Conservation (phyloP, 805 yeast genomes). For the Blastobotrys terrestris region DNA sequence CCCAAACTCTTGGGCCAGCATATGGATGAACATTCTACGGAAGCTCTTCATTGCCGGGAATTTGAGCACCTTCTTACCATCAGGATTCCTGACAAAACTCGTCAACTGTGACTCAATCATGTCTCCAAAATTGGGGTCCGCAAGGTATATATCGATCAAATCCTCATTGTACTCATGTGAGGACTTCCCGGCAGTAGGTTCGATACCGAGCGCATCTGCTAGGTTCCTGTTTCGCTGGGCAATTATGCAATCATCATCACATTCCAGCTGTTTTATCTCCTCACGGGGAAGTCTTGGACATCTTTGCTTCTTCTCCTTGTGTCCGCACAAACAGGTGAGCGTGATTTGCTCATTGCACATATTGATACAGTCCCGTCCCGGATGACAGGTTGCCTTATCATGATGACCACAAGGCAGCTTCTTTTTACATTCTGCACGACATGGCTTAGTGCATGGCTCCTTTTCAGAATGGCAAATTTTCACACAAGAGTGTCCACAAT, state of each 20-base stretch:
- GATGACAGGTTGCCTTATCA: slow-evolving; percentile 63
- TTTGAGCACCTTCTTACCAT: slow-evolving; percentile 39
- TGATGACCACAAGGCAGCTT: slow-evolving; percentile 60
- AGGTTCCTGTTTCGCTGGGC: slow-evolving; percentile 55
- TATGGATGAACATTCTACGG: slow-evolving; percentile 67
- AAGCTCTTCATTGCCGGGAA: slow-evolving; percentile 69
- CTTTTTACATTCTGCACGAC: slow-evolving; percentile 54
- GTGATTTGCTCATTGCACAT: slow-evolving; percentile 45
- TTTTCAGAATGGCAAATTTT: slow-evolving; percentile 53
- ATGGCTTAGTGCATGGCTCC: slow-evolving; percentile 45
- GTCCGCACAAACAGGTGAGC: slow-evolving; percentile 61
- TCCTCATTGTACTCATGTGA: slow-evolving; percentile 41
- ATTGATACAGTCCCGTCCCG: slow-evolving; percentile 35
- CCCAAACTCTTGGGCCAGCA: slow-evolving; percentile 52
- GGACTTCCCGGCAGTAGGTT: slow-evolving; percentile 18
- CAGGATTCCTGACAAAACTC: slow-evolving; percentile 39
- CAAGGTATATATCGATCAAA: slow-evolving; percentile 41
- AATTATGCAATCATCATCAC: slow-evolving; percentile 66
- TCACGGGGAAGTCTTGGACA: slow-evolving; percentile 23
- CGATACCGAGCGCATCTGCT: slow-evolving; percentile 51
- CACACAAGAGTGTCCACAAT: slow-evolving; percentile 50
- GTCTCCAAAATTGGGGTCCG: slow-evolving; percentile 64
- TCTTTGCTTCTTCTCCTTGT: slow-evolving; percentile 29
- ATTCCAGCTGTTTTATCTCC: slow-evolving; percentile 41
- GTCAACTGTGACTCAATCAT: slow-evolving; percentile 51